A percentile compares a stretch with the other conserved stretches of the same genome.
phyloP scores from a whole-genome alignment of 495 filamentous ascomycete genomes.

The Hypoxylon lienhwacheense region DNA sequence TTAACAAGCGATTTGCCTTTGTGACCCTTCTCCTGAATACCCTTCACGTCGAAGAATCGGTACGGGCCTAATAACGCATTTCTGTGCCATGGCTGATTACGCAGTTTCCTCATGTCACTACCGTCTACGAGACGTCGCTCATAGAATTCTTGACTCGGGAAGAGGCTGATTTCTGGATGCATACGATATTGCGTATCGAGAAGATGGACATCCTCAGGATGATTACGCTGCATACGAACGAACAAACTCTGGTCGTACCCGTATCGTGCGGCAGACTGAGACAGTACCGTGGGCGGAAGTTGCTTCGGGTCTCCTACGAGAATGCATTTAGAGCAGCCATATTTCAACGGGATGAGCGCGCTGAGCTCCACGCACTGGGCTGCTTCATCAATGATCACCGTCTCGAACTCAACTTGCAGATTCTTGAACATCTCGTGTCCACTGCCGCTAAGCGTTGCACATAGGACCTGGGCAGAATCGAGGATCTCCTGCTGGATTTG shows the following conservation, averaged over 20 bases:
- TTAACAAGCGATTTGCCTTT: conserved; percentile 90
- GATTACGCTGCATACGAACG: conserved; percentile 94
- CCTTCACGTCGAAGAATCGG: conserved; percentile 96
- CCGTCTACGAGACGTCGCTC: conserved; percentile 85
- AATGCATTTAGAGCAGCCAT: conserved; percentile 95
- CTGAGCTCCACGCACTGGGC: conserved; percentile 97
- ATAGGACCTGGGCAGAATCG: conserved; percentile 86
- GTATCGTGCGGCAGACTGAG: conserved; percentile 86
- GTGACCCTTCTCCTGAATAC: conserved; percentile 74
- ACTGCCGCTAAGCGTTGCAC: conserved; percentile 91
- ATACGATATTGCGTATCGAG: conserved; percentile 98
- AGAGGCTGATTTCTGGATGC: conserved; percentile 92
- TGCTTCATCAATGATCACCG: conserved; percentile 96
- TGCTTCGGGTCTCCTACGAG: conserved; percentile 98
- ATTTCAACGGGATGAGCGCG: conserved; percentile 94
- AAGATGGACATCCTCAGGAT: conserved; percentile 86
- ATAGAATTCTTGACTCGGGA: conserved; percentile 91
- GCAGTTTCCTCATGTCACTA: conserved; percentile 71
- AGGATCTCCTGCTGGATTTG: conserved; percentile 89
- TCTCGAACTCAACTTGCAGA: conserved; percentile 94
- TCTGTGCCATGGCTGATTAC: conserved; percentile 80
- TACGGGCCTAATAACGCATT: conserved; percentile 83
- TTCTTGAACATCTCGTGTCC: conserved; percentile 98
- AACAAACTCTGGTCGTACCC: conserved; percentile 98
- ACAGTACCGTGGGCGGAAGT: conserved; percentile 91